Evolutionary conservation across 1,139 yeast species (phyloP), one percentile per base, ranked within the genome.

Genomic region (Zygosaccharomyces pseudobailii): DNA sequence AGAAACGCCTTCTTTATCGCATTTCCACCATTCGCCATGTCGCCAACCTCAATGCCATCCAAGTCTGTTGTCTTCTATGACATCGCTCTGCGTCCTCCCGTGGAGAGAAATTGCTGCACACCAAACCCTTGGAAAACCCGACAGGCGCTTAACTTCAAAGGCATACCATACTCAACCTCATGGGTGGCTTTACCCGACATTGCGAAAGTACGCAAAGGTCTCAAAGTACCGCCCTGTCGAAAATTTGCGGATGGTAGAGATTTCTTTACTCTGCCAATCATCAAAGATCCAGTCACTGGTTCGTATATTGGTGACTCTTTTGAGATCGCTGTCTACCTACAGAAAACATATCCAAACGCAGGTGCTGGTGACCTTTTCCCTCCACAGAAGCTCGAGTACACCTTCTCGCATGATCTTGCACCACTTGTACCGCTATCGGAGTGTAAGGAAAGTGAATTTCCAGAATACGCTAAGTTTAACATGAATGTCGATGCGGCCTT

Each of bases 241-340:
- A 36, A 36, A 36, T 21, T 36, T 22, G 7, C 30, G 5, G 40
- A 36, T 36, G 40, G 40, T 22, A 36, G 3, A 17, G 40, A 36
- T 21, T 22, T 36, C 28, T 21, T 22, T 36, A 36, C 40, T 36
- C 30, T 21, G 30, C 40, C 40, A 21, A 36, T 21, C 20, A 36
- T 22, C 40, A 10, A 22, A 22, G 30, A 36, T 22, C 40, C 40
- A 6, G 40, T 28, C 28, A 36, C 28, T 17, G 13, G 5, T 36
- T 22, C 40, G 40, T 36, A 13, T n/a, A 21, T 36, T 22, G 40
- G 40, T 21, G 28, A 36, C 40, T 36, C 40, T 21, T 36, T 36
- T 21, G 30, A 36, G 5, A 36, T 36, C 31, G 40, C 40, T 17
- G 28, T 36, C 28, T 36, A 36, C 20, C 4, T 36, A 36, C 28